A percentile compares a stretch with the other conserved stretches of the same genome.
phyloP scores from a whole-genome alignment of 2,329 filamentous ascomycete species.

The Penicillium sp. region DNA sequence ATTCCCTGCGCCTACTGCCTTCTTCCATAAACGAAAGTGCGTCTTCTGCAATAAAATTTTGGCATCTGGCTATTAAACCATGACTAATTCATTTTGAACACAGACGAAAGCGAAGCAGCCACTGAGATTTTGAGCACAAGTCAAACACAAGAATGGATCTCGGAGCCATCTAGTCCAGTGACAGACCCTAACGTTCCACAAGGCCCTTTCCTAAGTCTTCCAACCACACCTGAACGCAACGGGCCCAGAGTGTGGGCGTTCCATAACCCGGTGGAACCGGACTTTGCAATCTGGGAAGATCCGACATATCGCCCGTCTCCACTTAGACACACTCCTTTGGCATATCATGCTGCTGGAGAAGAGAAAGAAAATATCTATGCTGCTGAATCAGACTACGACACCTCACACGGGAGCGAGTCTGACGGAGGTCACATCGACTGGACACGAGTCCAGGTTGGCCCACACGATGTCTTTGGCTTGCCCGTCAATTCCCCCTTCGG shows the following conservation, averaged over 20 bases:
- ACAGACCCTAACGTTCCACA: not conserved
- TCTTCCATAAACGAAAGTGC: not conserved
- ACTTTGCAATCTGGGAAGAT: constrained; percentile 3
- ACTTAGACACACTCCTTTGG: not conserved
- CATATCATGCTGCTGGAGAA: not conserved
- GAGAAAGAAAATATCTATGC: not conserved
- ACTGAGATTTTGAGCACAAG: not conserved
- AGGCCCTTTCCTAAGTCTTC: not conserved
- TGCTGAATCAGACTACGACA: not conserved
- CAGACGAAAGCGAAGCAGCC: not conserved
- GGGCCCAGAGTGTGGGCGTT: not conserved
- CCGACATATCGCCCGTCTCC: not conserved
- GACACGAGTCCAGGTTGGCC: not conserved
- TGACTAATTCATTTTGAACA: not conserved
- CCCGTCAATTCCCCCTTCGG: not conserved
- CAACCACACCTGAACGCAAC: not conserved
- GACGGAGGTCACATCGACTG: not conserved
- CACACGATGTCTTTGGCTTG: not conserved
- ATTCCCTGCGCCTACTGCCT: not conserved
- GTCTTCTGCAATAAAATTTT: not conserved
- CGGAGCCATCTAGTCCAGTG: not conserved
- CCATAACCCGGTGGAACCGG: not conserved
- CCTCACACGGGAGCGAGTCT: not conserved
- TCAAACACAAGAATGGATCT: not conserved
- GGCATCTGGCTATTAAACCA: not conserved